Percentiles rank a stretch among this genome's conserved stretches.
phyloP scores from a whole-genome alignment of 1,139 yeast species.

The Protomyces pachydermus region DNA sequence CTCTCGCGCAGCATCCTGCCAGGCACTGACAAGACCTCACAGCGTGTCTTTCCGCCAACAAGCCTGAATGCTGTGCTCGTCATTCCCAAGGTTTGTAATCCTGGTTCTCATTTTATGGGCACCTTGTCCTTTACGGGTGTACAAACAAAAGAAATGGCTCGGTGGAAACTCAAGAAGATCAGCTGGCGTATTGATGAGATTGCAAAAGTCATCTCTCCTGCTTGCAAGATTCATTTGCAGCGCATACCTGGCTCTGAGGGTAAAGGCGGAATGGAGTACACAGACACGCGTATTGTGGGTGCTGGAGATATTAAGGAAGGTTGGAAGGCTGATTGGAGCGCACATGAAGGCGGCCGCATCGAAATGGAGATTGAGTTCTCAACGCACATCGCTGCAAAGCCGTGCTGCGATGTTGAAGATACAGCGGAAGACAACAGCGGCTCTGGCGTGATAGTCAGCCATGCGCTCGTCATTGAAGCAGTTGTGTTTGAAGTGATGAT shows the following conservation, averaged over 20 bases:
- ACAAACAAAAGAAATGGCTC: slow-evolving; percentile 48
- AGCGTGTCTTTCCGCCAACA: slow-evolving; percentile 93
- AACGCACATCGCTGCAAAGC: slow-evolving; percentile 45
- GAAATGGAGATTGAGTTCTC: slow-evolving; percentile 34
- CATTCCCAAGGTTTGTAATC: slow-evolving; percentile 82
- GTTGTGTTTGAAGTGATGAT: slow-evolving; percentile 88
- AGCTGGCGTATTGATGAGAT: slow-evolving; percentile 88
- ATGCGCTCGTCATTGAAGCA: slow-evolving; percentile 72
- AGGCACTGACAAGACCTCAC: slow-evolving; percentile 79
- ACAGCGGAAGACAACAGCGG: slow-evolving; percentile 43
- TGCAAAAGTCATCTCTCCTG: slow-evolving; percentile 53
- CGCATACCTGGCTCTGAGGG: slow-evolving; percentile 28
- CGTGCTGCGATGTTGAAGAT: slow-evolving; percentile 53
- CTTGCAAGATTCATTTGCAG: slow-evolving; percentile 53
- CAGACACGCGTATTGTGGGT: slow-evolving; percentile 66
- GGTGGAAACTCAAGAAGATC: slow-evolving; percentile 91
- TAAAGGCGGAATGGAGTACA: slow-evolving; percentile 50
- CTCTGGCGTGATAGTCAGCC: slow-evolving; percentile 72
- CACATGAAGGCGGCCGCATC: slow-evolving; percentile 32
- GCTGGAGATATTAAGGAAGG: slow-evolving; percentile 81
- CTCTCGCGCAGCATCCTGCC: slow-evolving; percentile 71
- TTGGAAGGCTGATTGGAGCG: slow-evolving; percentile 85
- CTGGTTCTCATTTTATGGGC: slow-evolving; percentile 76
- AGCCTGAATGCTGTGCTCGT: slow-evolving; percentile 80
- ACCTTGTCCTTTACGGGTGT: slow-evolving; percentile 80